These are phyloP conservation scores for Metarhizium sp. DNA, from an alignment of 2,329 filamentous ascomycete species.

Conservation along the genomic window DNA sequence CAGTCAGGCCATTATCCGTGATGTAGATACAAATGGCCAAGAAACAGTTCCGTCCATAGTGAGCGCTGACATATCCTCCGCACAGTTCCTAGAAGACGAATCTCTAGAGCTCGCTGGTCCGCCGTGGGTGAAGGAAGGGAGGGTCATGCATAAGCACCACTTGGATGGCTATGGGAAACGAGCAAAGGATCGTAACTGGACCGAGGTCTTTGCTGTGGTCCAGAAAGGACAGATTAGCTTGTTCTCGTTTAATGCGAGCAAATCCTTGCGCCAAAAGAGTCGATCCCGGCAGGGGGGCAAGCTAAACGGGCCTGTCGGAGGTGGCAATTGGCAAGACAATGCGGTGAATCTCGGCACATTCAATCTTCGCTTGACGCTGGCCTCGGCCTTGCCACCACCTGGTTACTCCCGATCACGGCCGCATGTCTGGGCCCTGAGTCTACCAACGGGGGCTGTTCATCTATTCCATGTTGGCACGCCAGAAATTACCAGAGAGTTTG, in stretches of 20 bases:
- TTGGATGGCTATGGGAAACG: constrained; percentile 84
- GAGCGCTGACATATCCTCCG: constrained; percentile 50
- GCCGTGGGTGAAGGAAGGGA: constrained; percentile 97
- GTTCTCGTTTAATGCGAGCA: constrained; percentile 84
- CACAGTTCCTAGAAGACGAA: constrained; percentile 80
- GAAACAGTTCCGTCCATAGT: constrained; percentile 38
- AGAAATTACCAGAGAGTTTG: constrained; percentile 91
- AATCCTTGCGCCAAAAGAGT: constrained; percentile 61
- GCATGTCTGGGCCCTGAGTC: constrained; percentile 86
- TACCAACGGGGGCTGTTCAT: constrained; percentile 89
- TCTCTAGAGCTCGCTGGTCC: constrained; percentile 83
- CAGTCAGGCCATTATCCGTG: constrained; percentile 91
- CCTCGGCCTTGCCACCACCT: constrained; percentile 78
- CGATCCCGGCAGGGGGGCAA: constrained; percentile 42
- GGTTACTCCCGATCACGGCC: constrained; percentile 87
- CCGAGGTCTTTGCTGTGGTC: constrained; percentile 89
- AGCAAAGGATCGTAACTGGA: constrained; percentile 90
- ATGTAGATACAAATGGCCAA: constrained; percentile 56
- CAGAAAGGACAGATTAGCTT: constrained; percentile 90
- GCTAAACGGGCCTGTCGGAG: constrained; percentile 64
- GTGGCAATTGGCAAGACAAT: constrained; percentile 97
- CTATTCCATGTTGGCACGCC: constrained; percentile 96
- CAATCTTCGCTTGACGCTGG: constrained; percentile 81
- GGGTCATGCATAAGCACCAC: constrained; percentile 93
- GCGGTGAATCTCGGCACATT: constrained; percentile 85